Conservation (phyloP, 129 eudicot genomes). For the Apium graveolens region DNA sequence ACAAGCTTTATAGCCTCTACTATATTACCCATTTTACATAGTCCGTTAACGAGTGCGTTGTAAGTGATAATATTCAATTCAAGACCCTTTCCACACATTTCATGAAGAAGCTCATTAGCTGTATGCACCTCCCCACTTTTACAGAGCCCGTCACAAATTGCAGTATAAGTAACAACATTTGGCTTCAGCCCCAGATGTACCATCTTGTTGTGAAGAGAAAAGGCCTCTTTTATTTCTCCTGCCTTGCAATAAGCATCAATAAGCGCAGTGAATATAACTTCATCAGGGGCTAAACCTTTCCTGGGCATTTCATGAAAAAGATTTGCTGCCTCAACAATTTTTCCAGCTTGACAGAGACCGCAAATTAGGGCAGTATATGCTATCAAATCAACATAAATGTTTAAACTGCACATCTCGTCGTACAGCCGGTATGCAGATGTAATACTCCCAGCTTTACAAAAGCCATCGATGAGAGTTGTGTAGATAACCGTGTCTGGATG, state of each 20-base stretch:
- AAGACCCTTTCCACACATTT: conserved; percentile 71
- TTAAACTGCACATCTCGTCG: conserved; percentile 53
- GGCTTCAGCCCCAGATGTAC: conserved; percentile 60
- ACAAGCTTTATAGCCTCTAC: conserved; percentile 57
- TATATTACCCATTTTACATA: conserved; percentile 69
- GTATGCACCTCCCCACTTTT: conserved; percentile 76
- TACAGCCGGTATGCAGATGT: conserved; percentile 43
- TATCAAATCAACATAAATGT: conserved; percentile 53
- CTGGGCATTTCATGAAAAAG: conserved; percentile 57
- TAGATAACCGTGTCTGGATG: conserved; percentile 69
- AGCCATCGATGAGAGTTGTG: conserved; percentile 79
- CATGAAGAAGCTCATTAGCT: conserved; percentile 82
- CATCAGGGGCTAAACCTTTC: conserved; percentile 58
- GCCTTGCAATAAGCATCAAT: conserved; percentile 91
- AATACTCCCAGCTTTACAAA: conserved; percentile 58
- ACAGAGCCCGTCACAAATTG: conserved; percentile 83
- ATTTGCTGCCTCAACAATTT: conserved; percentile 49
- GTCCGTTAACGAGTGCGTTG: conserved; percentile 81
- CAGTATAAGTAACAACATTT: conserved; percentile 79
- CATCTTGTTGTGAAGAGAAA: conserved; percentile 88
- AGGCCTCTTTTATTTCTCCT: conserved; percentile 63
- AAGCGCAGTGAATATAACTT: conserved; percentile 63
- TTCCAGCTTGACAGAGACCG: conserved; percentile 59
- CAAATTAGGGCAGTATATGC: conserved; percentile 69
- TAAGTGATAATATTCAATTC: conserved; percentile 69